Evolutionary conservation across 495 filamentous ascomycete species (phyloP), one percentile per base, ranked within the genome.

Genomic region (Ramalina peruviana): DNA sequence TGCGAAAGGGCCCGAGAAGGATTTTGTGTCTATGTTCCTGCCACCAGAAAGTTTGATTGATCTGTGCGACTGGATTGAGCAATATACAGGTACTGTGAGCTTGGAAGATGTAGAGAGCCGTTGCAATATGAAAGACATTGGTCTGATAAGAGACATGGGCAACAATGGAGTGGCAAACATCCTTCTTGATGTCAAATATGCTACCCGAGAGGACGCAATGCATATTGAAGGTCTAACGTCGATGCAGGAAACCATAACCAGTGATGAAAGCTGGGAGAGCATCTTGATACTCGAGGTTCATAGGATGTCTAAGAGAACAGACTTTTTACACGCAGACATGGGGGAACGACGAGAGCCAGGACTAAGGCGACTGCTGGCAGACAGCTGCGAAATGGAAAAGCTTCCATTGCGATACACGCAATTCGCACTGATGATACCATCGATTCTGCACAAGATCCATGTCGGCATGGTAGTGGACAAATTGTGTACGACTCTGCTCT

Each of bases 351-450:
- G 19, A 15, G 7, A 40, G 30, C 36, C 54, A 20, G 40, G 3
- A 9, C 17, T 42, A 5, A 40, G 23, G 17, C 23, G 43, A 11
- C 13, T 56, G n/a, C 52, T 58, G 4, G 52, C 58, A 3, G 38
- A 48, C 3, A 52, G 65, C 10, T 72, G 68, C 51, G 52, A 51
- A 13, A 54, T 84, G 3, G 78, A 83, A 51, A 71, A 60, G 21
- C 64, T 87, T 1, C 82, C 87, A 0, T 63, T 72, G 25, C 59
- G 64, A 15, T 79, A 80, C 49, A 71, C 76, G 1, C 69, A 79
- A 21, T 77, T 94, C 50, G 83, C 79, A 1, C 67, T 82, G 15
- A 72, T 93, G 33, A 70, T 94, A 21, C 87, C 92, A 0, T 79
- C 82, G 0, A 80, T 96, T 7, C 65, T 85, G 5, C 75, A 83